Evolutionary conservation across 164 flowering plant genomes (phyloP), one percentile per base, ranked within the genome.

Genomic region (Annona squamosa): DNA sequence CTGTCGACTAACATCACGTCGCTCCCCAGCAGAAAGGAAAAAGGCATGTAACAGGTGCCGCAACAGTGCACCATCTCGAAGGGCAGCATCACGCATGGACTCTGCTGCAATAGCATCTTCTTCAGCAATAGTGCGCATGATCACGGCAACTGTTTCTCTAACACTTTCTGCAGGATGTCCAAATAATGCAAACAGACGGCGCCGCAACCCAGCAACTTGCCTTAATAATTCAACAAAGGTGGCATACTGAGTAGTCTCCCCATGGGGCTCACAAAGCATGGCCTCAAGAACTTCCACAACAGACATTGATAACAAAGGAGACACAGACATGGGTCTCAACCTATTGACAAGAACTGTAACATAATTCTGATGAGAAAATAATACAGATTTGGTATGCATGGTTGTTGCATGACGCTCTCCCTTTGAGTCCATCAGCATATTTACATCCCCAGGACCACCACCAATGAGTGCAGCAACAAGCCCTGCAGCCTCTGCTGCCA

Each of bases 21-120:
- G 90, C 85, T 95, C 99, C 37, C 97, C 94, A 79, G 90, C 78
- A 78, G 97, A 88, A 83, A 89, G 93, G 76, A 82, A 95, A 83
- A 95, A 90, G 3, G 97, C 98, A 85, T 93, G 90, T 84, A 90
- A 78, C 75, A 95, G 81, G 82, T 95, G 97, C 77, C 97, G 84
- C 81, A 93, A 71, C 74, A 93, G 81, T 70, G 99, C 99, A 82
- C 98, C 99, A 88, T 95, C 99, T 68, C 97, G 91, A 76, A 95
- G 81, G 75, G 99, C 93, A 87, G 99, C 98, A 85, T 90, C 99
- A 37, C 99, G 91, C 99, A 95, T 95, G 16, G 97, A 95, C 81
- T 95, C 99, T 72, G 99, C 98, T 71, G 99, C 99, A 83, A 95
- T 91, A 62, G 99, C 98, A 87, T 95, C 99, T 87, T 95, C 99